Evolutionary conservation across 2,329 filamentous ascomycete species (phyloP), one percentile per base, ranked within the genome.

Genomic region (Orbilia javanica): DNA sequence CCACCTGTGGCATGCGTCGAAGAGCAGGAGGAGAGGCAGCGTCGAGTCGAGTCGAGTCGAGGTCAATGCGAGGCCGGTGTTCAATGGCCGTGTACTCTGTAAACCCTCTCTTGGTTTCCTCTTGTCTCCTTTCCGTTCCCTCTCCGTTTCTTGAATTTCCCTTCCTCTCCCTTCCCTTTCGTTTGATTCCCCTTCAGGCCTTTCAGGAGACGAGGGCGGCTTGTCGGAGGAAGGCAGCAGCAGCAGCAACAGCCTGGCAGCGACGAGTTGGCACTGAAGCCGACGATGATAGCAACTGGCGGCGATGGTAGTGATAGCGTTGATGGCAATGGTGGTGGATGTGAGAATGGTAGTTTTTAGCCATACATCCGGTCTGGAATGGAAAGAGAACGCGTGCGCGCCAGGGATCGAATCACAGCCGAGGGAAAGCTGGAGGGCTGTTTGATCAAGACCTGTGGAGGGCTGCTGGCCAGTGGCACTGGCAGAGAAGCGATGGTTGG

Each of bases 351-450:
- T 60, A n/a, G 34, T 60, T 39, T 60, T 60, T 34, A 60, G 55
- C 55, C 55, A 60, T 60, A 60, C 55, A 60, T 42, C 46, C 46
- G 48, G 64, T 42, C 48, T 52, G 64, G 18, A 39, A 36, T 53
- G 70, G 53, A 60, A 69, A 63, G 53, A 63, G 65, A 60, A 70
- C 65, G 65, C 72, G 72, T 70, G 72, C 65, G 64, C 64, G 64
- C 65, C 46, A 52, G 57, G 64, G 44, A 69, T 69, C 36, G 64
- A 57, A 48, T 68, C 52, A 52, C 62, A 67, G 64, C 64, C 44
- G 63, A 62, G 53, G 39, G 18, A 44, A 44, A 44, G 15, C 1
- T 18, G 8, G n/a, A 44, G 42, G 42, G 20, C 42, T n/a, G 42
- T 44, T 44, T 44, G n/a, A 44, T 3, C 50, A 53, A 10, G 25